Base-by-base conservation (phyloP, 2,329 filamentous ascomycete species). In the Xylariomycetidae sp. region DNA sequence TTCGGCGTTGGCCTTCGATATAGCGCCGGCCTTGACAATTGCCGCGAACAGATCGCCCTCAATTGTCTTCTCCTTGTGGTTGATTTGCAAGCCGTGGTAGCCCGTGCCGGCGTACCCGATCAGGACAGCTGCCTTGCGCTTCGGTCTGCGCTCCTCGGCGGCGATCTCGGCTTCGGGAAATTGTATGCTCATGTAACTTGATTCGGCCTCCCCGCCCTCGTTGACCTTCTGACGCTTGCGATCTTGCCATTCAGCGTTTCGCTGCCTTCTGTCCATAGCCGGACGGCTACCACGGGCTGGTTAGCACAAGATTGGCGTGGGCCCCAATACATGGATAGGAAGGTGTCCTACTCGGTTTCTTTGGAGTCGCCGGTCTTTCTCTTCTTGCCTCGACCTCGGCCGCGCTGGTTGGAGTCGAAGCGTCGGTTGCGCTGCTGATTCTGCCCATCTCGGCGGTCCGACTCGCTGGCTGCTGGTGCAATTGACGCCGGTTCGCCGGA, bases 61-160 rank as follows among this genome's bases (percentile, higher is more conserved):
- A 44, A 98, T 96, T 0, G 90, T 98, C 65, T 88, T 89, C 55
- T 95, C 80, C 44, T 79, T 65, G 49, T 71, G 70, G 58, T 82
- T 80, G 56, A 98, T 84, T 64, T 98, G 92, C 81, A 98, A 93
- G 52, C 92, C 92, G 64, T 87, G 89, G 69, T 98, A 98, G 12
- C 92, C 92, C 8, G 87, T 95, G 31, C 92, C 92, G 5, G 89
- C 88, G 60, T 98, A 98, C 12, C 92, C 92, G 49, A 98, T 81
- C 68, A 96, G 68, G 19, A 98, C 88, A 25, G 90, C 92, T 31
- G 95, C 90, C 67, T 98, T 98, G 60, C 85, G 81, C 72, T 98
- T 98, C 16, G 92, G 92, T 36, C 79, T 79, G 44, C 90, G 80
- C 56, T 82, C 81, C 59, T 98, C 92, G 29, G 79, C 79, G 10